Base-by-base conservation (phyloP, 169 alveolate genomes). In the Perkinsus marinus region DNA sequence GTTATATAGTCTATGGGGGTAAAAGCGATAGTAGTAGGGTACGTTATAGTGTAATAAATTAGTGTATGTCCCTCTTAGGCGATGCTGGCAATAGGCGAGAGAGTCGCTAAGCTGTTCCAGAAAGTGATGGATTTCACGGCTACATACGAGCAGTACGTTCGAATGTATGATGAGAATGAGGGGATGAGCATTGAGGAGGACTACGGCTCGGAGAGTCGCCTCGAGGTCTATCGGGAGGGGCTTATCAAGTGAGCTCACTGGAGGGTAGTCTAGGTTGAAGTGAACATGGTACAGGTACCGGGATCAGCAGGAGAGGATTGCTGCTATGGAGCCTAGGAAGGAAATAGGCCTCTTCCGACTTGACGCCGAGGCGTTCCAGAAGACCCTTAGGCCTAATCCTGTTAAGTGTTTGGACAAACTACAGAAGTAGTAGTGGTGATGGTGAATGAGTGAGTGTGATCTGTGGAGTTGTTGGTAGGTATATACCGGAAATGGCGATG, bases 321-420 rank as follows among this genome's bases (percentile, higher is more conserved):
- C 79, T 17, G 46, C 90, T 16, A 91, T 89, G 0, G 92, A 38
- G 68, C 41, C 90, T 10, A 90, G 39, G 90, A 36, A 79, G 26
- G 93, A 91, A 39, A 79, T 92, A 47, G 95, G 95, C 41, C 90
- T 93, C 38, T 94, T 94, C 91, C 92, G 93, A n/a, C 92, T 94
- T 90, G 95, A 94, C 39, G 90, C 92, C 47, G 92, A 90, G 68
- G 92, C 91, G 39, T 38, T 92, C 91, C 94, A 92, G 91, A 90
- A 92, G 91, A 68, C 93, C n/a, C 79, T 57, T 16, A 57, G 22
- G 79, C 79, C 79, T 16, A 57, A 57, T 16, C 79, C 79, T 0
- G 79, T 57, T 0, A 57, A 57, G 79, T 57, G 79, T 57, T 30
- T 57, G 79, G 79, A 57, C 36, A 57, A 57, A 30, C 79, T 57